Evolutionary conservation across 73 alveolate genomes (phyloP).

Genomic region (Tetrahymena borealis): DNA sequence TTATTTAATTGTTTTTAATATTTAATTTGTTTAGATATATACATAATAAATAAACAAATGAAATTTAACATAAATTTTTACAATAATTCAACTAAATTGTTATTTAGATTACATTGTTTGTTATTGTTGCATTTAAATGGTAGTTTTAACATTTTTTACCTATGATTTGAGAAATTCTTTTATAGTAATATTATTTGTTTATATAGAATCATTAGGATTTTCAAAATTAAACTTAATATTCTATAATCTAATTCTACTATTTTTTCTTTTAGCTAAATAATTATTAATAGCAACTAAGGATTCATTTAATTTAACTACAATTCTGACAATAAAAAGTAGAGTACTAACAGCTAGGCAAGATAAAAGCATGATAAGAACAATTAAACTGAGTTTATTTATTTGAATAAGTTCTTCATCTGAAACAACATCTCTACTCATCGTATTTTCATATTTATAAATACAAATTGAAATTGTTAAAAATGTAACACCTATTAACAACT

Average conservation of each 20-base stretch:
- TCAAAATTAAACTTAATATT: too few relatives aligned
- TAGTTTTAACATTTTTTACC: too few relatives aligned
- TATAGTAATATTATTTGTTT: too few relatives aligned
- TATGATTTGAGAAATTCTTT: too few relatives aligned
- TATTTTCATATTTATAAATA: not conserved
- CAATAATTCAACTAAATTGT: too few relatives aligned
- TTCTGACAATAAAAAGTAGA: not conserved
- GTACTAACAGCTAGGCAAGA: not conserved
- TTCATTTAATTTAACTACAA: not conserved
- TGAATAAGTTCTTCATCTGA: not conserved
- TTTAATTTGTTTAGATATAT: too few relatives aligned
- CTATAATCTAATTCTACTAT: not conserved
- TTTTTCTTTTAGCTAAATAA: not conserved
- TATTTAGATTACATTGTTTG: too few relatives aligned
- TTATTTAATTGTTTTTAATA: too few relatives aligned
- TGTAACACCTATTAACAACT: not conserved
- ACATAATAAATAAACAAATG: too few relatives aligned
- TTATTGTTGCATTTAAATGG: too few relatives aligned
- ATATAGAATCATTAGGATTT: too few relatives aligned
- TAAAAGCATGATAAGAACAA: not conserved
- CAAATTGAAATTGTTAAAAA: not conserved
- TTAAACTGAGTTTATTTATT: not conserved
- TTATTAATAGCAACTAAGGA: not conserved
- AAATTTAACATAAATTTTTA: too few relatives aligned
- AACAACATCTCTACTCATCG: not conserved